Evolutionary conservation across 2,329 filamentous ascomycete species (phyloP).

Genomic region (Xylariaceae sp.): DNA sequence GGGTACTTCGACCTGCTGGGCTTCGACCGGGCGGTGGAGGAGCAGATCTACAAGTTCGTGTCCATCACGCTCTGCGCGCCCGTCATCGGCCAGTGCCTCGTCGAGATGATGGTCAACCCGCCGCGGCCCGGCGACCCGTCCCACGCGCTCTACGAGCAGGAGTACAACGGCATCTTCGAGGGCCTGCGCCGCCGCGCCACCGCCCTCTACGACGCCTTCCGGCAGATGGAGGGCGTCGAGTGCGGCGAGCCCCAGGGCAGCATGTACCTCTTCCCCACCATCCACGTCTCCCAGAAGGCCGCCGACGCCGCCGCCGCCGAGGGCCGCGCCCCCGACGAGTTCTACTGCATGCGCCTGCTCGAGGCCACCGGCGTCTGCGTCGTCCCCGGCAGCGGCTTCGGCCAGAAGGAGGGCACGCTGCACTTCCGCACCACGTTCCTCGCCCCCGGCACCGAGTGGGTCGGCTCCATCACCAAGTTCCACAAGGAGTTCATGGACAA

Average conservation of each 20-base stretch:
- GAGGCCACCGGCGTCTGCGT: conserved; percentile 95
- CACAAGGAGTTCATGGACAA: conserved; percentile 90
- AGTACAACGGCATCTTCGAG: conserved; percentile 83
- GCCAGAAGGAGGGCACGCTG: conserved; percentile 86
- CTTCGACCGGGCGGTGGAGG: conserved; percentile 83
- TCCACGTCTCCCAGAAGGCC: conserved; percentile 78
- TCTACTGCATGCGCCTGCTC: conserved; percentile 89
- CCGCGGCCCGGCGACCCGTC: conserved; percentile 83
- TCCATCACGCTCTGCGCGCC: conserved; percentile 96
- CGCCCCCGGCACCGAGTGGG: conserved; percentile 95
- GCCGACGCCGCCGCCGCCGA: conserved; percentile 76
- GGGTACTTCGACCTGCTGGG: conserved; percentile 97
- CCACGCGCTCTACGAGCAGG: conserved; percentile 80
- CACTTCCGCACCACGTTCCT: conserved; percentile 98
- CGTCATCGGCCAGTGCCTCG: conserved; percentile 92
- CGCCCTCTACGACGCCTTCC: conserved; percentile 88
- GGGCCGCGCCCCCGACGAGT: conserved; percentile 82
- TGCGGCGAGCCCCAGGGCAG: conserved; percentile 89
- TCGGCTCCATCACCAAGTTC: conserved; percentile 84
- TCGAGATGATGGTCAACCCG: conserved; percentile 98
- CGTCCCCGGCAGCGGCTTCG: conserved; percentile 90
- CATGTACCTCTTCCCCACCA: conserved; percentile 99
- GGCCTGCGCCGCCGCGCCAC: conserved; percentile 80
- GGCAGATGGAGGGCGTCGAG: conserved; percentile 93
- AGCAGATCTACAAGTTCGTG: conserved; percentile 98